phyloP scores from a whole-genome alignment of 768 basidiomycete species.

The Panus rudis region DNA sequence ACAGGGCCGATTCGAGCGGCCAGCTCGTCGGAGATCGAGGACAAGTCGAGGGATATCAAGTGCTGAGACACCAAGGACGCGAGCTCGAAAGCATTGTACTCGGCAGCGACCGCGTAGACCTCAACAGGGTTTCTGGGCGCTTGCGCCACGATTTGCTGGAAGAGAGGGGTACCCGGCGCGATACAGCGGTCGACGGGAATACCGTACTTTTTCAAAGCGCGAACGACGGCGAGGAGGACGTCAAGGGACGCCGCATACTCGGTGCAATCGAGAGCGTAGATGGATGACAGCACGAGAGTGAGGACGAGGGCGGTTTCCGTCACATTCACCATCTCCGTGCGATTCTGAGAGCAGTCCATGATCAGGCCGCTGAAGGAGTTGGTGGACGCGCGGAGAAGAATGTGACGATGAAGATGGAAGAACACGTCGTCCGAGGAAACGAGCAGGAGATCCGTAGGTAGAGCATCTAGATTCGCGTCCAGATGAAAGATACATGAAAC shows the following conservation, averaged over 20 bases:
- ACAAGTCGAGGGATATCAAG: conserved; percentile 29
- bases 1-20: conserved; percentile 33
- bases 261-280: conserved; percentile 23
- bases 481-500: too few relatives aligned
- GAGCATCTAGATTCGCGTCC: too few relatives aligned
- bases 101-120: conserved; percentile 35
- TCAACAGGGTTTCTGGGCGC: conserved; percentile 32
- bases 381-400: conserved; percentile 16
- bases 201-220: conserved; percentile 22
- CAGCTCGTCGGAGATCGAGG: conserved; percentile 30
- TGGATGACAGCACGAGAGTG: conserved; percentile 27
- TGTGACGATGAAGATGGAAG: conserved; percentile 25
- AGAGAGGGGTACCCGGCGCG: conserved; percentile 22
- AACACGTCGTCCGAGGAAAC: conserved; percentile 23
- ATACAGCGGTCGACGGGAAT: conserved; percentile 18
- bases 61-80: too few relatives aligned
- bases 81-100: conserved; percentile 28
- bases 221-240: conserved; percentile 18
- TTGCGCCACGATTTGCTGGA: conserved; percentile 26
- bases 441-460: conserved; percentile 26
- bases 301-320: conserved; percentile 24
- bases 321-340: conserved; percentile 15
- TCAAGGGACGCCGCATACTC: conserved; percentile 22
- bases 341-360: not conserved
- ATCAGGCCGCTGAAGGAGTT: conserved; percentile 21